phyloP scores from a whole-genome alignment of 169 alveolate species.

The Cryptosporidium parvum region DNA sequence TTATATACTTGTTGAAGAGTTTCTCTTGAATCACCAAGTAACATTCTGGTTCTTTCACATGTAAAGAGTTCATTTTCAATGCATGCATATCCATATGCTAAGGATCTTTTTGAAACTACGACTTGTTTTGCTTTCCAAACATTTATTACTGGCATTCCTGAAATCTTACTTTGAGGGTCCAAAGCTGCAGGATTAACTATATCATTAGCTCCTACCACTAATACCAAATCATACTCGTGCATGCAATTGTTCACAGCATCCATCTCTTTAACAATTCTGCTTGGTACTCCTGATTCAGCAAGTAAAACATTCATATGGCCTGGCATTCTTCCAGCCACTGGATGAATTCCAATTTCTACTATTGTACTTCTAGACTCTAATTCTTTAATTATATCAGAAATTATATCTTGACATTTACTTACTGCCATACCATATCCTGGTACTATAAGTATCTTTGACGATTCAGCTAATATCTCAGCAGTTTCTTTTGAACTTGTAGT shows the following conservation, averaged over 20 bases:
- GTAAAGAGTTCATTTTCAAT: constrained; percentile 82
- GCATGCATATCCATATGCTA: constrained; percentile 82
- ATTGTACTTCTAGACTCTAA: constrained; percentile 73
- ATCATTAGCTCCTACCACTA: constrained; percentile 86
- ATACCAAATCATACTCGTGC: constrained; percentile 81
- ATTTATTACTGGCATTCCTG: constrained; percentile 82
- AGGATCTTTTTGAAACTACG: constrained; percentile 79
- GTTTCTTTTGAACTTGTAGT: constrained; percentile 57
- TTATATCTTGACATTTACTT: constrained; percentile 78
- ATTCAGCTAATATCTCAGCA: constrained; percentile 76
- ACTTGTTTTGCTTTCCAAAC: constrained; percentile 81
- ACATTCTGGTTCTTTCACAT: constrained; percentile 78
- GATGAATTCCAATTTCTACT: constrained; percentile 79
- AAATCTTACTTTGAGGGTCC: constrained; percentile 75
- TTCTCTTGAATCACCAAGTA: constrained; percentile 77
- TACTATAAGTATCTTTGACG: constrained; percentile 80
- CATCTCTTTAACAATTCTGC: constrained; percentile 79
- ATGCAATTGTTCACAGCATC: constrained; percentile 80
- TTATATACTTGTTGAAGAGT: constrained; percentile 36
- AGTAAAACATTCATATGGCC: constrained; percentile 81
- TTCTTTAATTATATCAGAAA: constrained; percentile 77
- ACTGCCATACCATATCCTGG: constrained; percentile 86
- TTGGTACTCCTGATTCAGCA: constrained; percentile 80
- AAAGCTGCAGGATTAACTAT: constrained; percentile 84
- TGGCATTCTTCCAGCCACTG: constrained; percentile 83